Evolutionary conservation across 768 basidiomycete genomes (phyloP).

Genomic region (Lyophyllum semitale): DNA sequence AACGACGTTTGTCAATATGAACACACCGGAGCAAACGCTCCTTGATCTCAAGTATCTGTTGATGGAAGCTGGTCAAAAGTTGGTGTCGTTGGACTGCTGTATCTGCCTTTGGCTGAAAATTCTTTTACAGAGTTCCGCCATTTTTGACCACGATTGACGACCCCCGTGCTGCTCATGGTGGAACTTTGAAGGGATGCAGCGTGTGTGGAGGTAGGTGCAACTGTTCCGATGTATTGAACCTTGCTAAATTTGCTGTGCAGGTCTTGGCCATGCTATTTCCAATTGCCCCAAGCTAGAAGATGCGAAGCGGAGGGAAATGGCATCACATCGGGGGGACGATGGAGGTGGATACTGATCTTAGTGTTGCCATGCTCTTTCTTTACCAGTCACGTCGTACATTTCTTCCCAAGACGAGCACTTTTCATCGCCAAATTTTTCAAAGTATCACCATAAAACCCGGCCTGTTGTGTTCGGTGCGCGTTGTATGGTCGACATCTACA

Average conservation of each 20-base stretch:
- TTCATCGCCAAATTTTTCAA: neutral
- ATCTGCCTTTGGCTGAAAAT: conserved; percentile 5
- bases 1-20: conserved; percentile 99
- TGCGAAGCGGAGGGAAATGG: conserved; percentile 86
- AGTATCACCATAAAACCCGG: conserved; percentile 7
- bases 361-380: no score
- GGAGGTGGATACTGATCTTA: conserved; percentile 49
- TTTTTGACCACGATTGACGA: conserved; percentile 91
- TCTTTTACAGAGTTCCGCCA: conserved; percentile 76
- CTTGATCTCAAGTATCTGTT: conserved; percentile 95
- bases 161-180: conserved; percentile 79
- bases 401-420: neutral
- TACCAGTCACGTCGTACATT: no score
- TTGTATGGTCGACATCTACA: conserved; percentile 49
- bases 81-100: conserved; percentile 25
- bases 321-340: conserved; percentile 76
- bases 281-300: conserved; percentile 98
- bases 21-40: conserved; percentile 93
- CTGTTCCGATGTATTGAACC: neutral
- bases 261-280: conserved; percentile 90
- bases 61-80: conserved; percentile 98
- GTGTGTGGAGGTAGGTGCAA: conserved; percentile 85
- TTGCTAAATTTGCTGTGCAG: conserved; percentile 33
- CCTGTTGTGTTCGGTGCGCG: conserved; percentile 43
- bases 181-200: conserved; percentile 82